Percentiles rank a stretch among this genome's conserved stretches.
Evolutionary conservation across 2,329 filamentous ascomycete species (phyloP).

Genomic region (Ophiosphaerella narmari): DNA sequence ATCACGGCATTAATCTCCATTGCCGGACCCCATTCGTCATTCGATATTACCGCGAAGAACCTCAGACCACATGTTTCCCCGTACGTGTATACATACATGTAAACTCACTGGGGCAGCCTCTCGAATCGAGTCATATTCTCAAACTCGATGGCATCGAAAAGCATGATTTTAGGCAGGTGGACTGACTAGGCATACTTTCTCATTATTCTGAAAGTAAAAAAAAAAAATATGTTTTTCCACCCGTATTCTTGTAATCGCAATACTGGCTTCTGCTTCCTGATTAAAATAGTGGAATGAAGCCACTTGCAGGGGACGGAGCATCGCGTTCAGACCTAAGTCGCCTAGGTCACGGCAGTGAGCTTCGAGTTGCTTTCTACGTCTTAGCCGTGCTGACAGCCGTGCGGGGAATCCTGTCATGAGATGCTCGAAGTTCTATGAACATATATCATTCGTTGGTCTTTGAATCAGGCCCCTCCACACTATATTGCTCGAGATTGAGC

Average conservation of each 20-base stretch:
- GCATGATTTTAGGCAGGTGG: too few species aligned
- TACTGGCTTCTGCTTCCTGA: too few species aligned
- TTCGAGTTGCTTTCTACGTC: constrained; percentile 17
- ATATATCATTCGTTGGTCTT: background rate
- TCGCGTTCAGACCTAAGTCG: constrained; percentile 2
- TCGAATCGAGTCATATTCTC: background rate
- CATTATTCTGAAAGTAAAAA: too few species aligned
- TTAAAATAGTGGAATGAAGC: background rate
- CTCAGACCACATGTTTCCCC: background rate
- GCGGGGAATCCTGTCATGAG: constrained; percentile 4
- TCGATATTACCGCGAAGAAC: constrained; percentile 2
- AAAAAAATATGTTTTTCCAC: too few species aligned
- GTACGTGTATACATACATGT: background rate
- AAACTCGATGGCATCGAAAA: too few species aligned
- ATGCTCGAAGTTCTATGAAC: background rate
- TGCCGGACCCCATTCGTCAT: constrained; percentile 2
- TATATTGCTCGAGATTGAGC: constrained; percentile 9
- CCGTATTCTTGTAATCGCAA: too few species aligned
- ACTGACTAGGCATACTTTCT: too few species aligned
- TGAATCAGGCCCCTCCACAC: background rate
- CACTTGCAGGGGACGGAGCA: background rate
- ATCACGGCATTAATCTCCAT: constrained; percentile 5
- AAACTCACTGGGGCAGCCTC: background rate
- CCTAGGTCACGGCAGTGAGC: constrained; percentile 15
- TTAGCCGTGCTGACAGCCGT: constrained; percentile 20